Base-by-base conservation (phyloP, 495 filamentous ascomycete genomes). In the Penicillium macrosclerotiorum region DNA sequence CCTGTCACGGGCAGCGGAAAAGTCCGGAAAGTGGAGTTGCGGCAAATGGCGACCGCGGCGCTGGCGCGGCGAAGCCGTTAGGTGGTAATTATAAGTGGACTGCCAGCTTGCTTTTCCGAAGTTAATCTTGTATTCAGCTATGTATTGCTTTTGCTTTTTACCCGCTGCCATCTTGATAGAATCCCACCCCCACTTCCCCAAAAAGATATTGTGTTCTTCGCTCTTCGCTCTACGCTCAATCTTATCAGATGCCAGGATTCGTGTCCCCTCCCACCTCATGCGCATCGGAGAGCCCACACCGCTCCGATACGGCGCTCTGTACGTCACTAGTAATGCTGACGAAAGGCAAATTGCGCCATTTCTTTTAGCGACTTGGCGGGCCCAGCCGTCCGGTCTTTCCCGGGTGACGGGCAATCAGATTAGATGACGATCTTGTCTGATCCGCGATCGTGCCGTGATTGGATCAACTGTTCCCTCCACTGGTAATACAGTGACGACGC, bases 1-100 rank as follows among this genome's bases (percentile, higher is more conserved):
- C 84, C 83, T 3, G 64, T 85, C 42, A 88, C 84, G 24, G 83
- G 83, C 1, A 88, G 83, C 59, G 84, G 84, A 6, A 88, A 88
- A 67, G 77, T 88, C 16, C 73, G 81, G 51, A 86, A 88, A 65
- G 79, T 79, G 63, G 78, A 82, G 59, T 69, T 87, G 67, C 76
- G 79, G 17, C 65, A 79, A 54, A 60, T 78, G 48, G 81, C 79
- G 5, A 76, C 74, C 42, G 57, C 62, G 46, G 57, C 81, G 14
- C 39, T 83, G 54, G 64, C 66, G 8, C 20, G 37, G 36, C 61
- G 32, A 36, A 11, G 62, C 3, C 24, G 24, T 11, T 27, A 27
- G 25, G 27, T 30, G 18, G 8, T 7, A 3, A 26, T 31, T 30
- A 13, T 12, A 29, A 13, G 20, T 25, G 36, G n/a, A n/a, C n/a